Base-by-base conservation (phyloP, 176 grass and related monocot genomes). In the Miscanthus lutarioriparius region DNA sequence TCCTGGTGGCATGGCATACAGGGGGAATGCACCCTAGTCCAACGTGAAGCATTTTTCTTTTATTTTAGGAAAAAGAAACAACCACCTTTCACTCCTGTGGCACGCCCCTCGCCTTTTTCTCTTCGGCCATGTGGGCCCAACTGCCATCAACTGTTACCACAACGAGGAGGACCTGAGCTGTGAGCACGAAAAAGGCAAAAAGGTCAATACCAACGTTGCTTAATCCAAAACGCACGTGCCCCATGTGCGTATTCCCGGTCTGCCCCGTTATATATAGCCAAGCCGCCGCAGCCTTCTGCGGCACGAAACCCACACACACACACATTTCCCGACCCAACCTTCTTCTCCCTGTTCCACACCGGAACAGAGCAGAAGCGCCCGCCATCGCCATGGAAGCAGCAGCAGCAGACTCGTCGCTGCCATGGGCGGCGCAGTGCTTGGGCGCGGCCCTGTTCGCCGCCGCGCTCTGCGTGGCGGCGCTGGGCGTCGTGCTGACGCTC, bases 231-330 rank as follows among this genome's bases (percentile, higher is more conserved):
- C 81, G 76, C 82, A 85, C 82, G 87, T 84, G 76, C 20, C 5
- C 9, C 76, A 85, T 85, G 87, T 84, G 87, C 54, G 33, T 20
- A 51, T 73, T 69, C 28, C 26, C 47, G 27, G 9, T 39, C 82
- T 27, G 30, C 48, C 2, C 80, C 81, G 30, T 75, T 89, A 80
- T 89, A 89, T 89, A 89, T 79, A 41, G 45, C 3, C n/a, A 65
- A 13, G 75, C 69, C 47, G 56, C 43, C 76, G 74, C 41, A 35
- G 53, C 58, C 64, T 66, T n/a, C 14, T 15, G 58, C 14, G 33
- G 44, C 44, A 40, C 67, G n/a, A 88, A 16, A 19, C 45, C 45
- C 16, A 33, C 32, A 0, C 45, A 0, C 45, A 48, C 49, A 48
- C 49, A 20, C 49, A 53, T 8, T 22, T 22, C 71, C 33, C 13